Percentiles rank a stretch among this genome's conserved stretches.
Evolutionary conservation across 495 filamentous ascomycete species (phyloP).

Genomic region (Lasiosphaeria ovina): DNA sequence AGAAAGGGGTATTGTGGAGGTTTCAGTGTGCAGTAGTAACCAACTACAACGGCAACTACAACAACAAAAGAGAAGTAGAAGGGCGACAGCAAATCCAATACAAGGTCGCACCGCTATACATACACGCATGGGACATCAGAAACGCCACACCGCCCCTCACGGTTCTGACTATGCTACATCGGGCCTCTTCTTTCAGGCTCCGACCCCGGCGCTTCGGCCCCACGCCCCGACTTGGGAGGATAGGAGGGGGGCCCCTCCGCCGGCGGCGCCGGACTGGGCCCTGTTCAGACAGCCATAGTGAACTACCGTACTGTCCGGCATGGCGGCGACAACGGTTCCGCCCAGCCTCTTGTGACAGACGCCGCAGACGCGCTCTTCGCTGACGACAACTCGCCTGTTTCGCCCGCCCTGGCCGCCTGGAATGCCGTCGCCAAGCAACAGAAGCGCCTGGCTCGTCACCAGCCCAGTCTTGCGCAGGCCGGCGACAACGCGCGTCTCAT

Average conservation of each 20-base stretch:
- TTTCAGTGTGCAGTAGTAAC: background rate
- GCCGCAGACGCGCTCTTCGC: constrained; percentile 83
- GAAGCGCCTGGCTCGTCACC: constrained; percentile 64
- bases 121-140: background rate
- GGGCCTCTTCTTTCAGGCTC: background rate
- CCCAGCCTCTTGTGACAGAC: constrained; percentile 92
- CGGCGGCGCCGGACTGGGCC: constrained; percentile 21
- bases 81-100: background rate
- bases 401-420: constrained; percentile 55
- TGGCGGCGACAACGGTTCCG: constrained; percentile 70
- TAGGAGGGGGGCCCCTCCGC: constrained; percentile 19
- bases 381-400: constrained; percentile 73
- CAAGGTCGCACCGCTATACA: background rate
- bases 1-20: background rate
- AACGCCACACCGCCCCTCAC: too few relatives aligned
- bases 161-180: background rate
- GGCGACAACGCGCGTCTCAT: constrained; percentile 72
- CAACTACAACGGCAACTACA: background rate
- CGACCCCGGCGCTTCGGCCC: constrained; percentile 14
- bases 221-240: constrained; percentile 14
- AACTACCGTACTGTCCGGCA: constrained; percentile 63
- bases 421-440: constrained; percentile 65
- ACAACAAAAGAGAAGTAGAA: background rate
- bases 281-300: constrained; percentile 78
- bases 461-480: constrained; percentile 71